These are phyloP conservation scores for Xerocomellus amylosporus DNA, from an alignment of 768 basidiomycete species.

Conservation along the genomic window DNA sequence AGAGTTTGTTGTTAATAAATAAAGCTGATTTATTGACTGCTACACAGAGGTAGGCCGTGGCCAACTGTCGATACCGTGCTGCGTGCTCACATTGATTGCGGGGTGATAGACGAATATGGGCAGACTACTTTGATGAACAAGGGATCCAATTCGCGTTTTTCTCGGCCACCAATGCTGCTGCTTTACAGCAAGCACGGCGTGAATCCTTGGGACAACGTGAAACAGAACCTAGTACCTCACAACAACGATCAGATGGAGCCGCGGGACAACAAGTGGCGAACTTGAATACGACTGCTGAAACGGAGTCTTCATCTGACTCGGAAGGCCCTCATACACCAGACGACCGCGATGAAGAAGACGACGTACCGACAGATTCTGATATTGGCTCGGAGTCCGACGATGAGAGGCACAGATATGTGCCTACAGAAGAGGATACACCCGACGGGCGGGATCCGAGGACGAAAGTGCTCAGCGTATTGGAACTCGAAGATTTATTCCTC, in stretches of 20 bases:
- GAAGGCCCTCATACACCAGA: conserved; percentile 27
- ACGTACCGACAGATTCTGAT: conserved; percentile 26
- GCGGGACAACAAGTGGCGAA: background rate
- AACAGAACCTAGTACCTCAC: conserved; percentile 15
- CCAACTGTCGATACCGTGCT: background rate
- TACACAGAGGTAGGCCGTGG: conserved; percentile 68
- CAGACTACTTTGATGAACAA: conserved; percentile 81
- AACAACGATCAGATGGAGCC: background rate
- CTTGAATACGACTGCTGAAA: conserved; percentile 3
- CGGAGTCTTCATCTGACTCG: conserved; percentile 34
- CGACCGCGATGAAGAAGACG: conserved; percentile 30
- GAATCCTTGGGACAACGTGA: conserved; percentile 38
- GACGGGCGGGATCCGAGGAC: conserved; percentile 63
- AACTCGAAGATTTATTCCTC: conserved; percentile 82
- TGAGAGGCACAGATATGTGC: conserved; percentile 47
- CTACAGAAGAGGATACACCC: conserved; percentile 51
- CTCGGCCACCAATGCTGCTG: conserved; percentile 85
- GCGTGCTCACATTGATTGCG: background rate
- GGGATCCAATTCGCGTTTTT: conserved; percentile 85
- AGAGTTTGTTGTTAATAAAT: conserved; percentile 84
- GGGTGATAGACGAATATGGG: conserved; percentile 77
- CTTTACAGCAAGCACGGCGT: conserved; percentile 72
- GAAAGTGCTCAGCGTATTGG: conserved; percentile 77
- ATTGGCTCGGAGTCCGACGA: conserved; percentile 31
- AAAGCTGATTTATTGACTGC: conserved; percentile 90